Conservation (phyloP, 148 eudicot species). For the Fagopyrum tataricum region DNA sequence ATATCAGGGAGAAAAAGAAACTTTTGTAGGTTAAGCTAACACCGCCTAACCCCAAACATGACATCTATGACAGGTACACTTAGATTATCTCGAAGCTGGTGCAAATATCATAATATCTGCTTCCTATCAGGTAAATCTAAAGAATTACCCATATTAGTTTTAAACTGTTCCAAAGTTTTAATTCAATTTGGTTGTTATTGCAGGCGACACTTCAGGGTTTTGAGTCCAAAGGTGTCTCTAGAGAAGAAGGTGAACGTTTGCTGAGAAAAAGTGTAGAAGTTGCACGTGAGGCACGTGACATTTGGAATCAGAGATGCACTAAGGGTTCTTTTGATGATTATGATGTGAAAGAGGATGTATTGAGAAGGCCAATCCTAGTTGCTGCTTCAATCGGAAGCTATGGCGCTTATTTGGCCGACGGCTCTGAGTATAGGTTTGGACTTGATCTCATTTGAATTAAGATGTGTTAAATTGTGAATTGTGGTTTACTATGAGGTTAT, state of each 20-base stretch:
- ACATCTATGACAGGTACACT: slow-evolving; percentile 37
- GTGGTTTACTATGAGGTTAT: neutral
- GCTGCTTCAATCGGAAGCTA: slow-evolving; percentile 79
- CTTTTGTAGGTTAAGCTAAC: neutral
- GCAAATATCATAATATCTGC: slow-evolving; percentile 49
- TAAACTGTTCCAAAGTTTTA: too few species aligned
- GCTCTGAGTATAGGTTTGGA: slow-evolving; percentile 57
- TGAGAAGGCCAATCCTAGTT: slow-evolving; percentile 38
- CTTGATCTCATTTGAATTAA: neutral
- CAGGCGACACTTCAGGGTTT: slow-evolving; percentile 74
- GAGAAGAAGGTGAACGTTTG: slow-evolving; percentile 43
- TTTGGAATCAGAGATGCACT: slow-evolving; percentile 33
- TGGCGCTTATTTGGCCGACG: slow-evolving; percentile 73
- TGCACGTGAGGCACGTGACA: slow-evolving; percentile 54
- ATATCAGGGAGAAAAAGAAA: too few species aligned
- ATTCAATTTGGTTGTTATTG: neutral
- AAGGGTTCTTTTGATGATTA: slow-evolving; percentile 36
- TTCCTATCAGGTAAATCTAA: slow-evolving; percentile 44
- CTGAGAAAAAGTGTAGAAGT: slow-evolving; percentile 50
- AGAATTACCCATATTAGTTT: neutral
- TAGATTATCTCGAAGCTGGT: slow-evolving; percentile 65
- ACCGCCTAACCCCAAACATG: neutral
- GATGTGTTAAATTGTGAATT: neutral
- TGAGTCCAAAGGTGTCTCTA: slow-evolving; percentile 50
- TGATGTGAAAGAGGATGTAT: slow-evolving; percentile 3